phyloP scores from a whole-genome alignment of 2,329 filamentous ascomycete genomes.

The Beauveria sp. region DNA sequence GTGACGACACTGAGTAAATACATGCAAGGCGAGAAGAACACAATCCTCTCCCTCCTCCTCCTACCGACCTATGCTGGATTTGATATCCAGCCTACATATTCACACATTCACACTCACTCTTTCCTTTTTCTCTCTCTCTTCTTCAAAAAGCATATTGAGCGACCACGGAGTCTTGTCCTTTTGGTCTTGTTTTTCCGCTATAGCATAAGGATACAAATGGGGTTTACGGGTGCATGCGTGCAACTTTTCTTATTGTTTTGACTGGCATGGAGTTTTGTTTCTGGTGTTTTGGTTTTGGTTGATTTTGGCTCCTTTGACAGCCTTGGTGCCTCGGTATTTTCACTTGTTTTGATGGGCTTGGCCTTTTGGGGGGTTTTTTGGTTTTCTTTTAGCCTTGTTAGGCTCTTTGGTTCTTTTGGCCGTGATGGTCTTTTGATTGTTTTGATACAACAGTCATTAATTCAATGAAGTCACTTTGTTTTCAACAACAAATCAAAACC shows the following conservation, averaged over 20 bases:
- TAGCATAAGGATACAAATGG: background rate
- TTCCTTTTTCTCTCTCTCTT: background rate
- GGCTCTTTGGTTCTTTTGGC: too few species aligned
- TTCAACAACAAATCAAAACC: too few species aligned
- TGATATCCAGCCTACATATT: background rate
- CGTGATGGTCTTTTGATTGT: too few species aligned
- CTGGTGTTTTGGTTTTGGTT: background rate
- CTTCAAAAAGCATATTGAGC: background rate
- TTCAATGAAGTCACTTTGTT: too few species aligned
- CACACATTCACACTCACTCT: background rate
- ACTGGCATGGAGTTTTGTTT: background rate
- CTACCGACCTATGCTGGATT: background rate
- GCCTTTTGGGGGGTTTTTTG: too few species aligned
- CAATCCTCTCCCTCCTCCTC: background rate
- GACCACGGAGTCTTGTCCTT: background rate
- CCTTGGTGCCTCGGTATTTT: too few species aligned
- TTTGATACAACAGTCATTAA: too few species aligned
- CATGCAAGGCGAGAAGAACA: background rate
- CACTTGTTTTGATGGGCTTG: too few species aligned
- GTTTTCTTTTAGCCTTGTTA: too few species aligned
- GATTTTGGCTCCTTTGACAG: background rate
- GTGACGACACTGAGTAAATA: constrained; percentile 28
- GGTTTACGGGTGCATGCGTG: background rate
- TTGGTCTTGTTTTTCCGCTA: background rate
- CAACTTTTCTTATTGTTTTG: background rate